These are phyloP conservation scores for Lignosus rhinocerotis DNA, from an alignment of 1,284 basidiomycete species.

Conservation along the genomic window DNA sequence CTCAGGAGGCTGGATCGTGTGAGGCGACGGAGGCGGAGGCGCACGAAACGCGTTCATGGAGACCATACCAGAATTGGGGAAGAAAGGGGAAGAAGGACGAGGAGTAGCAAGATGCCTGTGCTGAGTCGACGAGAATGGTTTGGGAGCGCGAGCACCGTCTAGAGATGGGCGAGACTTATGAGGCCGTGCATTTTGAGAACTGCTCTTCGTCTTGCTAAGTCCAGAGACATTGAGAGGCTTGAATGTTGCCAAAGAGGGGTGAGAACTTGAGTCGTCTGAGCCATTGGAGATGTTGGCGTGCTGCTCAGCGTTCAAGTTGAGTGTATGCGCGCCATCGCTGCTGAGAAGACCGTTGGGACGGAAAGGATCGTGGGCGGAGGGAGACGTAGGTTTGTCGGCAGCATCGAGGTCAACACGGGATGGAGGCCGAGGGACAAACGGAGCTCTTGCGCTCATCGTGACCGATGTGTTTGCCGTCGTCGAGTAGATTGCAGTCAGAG, in stretches of 20 bases:
- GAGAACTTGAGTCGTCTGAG: neutral
- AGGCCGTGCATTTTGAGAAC: neutral
- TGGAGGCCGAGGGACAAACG: slow-evolving; percentile 19
- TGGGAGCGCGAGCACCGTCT: slow-evolving; percentile 21
- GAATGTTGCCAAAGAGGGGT: slow-evolving; percentile 18
- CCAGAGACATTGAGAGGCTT: slow-evolving; percentile 33
- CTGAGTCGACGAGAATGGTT: slow-evolving; percentile 16
- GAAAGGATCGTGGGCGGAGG: slow-evolving; percentile 10
- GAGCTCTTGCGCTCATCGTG: slow-evolving; percentile 20
- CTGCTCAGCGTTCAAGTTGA: neutral
- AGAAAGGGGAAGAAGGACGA: slow-evolving; percentile 27
- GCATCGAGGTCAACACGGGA: slow-evolving; percentile 3
- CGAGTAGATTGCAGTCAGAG: neutral
- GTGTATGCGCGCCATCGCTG: slow-evolving; percentile 1
- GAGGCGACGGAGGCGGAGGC: slow-evolving; percentile 18
- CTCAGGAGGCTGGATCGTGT: slow-evolving; percentile 13
- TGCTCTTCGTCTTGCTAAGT: slow-evolving; percentile 23
- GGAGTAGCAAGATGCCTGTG: slow-evolving; percentile 16
- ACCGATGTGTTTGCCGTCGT: neutral
- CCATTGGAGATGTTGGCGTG: neutral
- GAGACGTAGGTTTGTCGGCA: neutral
- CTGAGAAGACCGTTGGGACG: slow-evolving; percentile 20
- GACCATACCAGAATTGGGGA: slow-evolving; percentile 18
- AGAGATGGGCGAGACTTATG: slow-evolving; percentile 19
- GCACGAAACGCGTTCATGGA: slow-evolving; percentile 22